Evolutionary conservation across 1,139 yeast genomes (phyloP).

Genomic region (Candida sanyaensis): DNA sequence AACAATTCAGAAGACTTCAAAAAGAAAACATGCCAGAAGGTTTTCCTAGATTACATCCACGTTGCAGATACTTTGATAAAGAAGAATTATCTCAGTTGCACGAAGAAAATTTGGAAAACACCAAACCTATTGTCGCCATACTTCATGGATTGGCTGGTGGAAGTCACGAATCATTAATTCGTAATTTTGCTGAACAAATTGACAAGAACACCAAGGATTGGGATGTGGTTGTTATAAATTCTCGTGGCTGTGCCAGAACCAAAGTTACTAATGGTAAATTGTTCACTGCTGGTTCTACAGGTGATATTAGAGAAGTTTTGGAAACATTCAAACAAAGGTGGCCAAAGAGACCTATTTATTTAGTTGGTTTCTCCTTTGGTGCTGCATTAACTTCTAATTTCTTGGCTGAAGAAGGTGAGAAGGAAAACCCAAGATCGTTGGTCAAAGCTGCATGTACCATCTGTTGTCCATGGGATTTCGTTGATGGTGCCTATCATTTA

Average conservation of each 20-base stretch:
- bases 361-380: conserved; percentile 89
- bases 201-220: conserved; percentile 25
- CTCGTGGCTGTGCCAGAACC: conserved; percentile 87
- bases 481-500: conserved; percentile 54
- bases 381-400: conserved; percentile 78
- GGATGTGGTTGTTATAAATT: conserved; percentile 75
- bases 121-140: conserved; percentile 66
- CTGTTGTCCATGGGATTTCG: conserved; percentile 86
- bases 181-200: conserved; percentile 55
- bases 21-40: conserved; percentile 60
- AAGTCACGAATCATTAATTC: conserved; percentile 83
- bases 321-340: conserved; percentile 53
- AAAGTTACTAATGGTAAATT: conserved; percentile 72
- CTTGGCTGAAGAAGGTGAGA: conserved; percentile 61
- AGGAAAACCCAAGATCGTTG: conserved; percentile 23
- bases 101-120: conserved; percentile 26
- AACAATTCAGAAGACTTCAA: conserved; percentile 50
- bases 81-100: conserved; percentile 32
- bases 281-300: conserved; percentile 74
- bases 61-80: conserved; percentile 69
- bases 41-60: conserved; percentile 75
- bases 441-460: conserved; percentile 68
- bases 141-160: conserved; percentile 93
- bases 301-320: conserved; percentile 66
- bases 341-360: conserved; percentile 75